Conservation (phyloP, 2,329 filamentous ascomycete species). For the Amphichorda felina region DNA sequence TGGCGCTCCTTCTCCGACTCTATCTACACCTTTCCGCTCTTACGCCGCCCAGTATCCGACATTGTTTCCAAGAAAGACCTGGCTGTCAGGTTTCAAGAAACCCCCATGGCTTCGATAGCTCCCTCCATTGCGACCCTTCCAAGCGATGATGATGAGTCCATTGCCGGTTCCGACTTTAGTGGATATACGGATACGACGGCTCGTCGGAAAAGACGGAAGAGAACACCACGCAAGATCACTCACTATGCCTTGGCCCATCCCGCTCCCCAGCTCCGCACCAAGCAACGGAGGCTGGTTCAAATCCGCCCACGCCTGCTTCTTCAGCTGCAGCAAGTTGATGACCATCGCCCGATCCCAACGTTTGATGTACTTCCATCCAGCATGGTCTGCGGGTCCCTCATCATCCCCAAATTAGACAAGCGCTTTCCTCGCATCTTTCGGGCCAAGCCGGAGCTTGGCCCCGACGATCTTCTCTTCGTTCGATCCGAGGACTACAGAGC, state of each 20-base stretch:
- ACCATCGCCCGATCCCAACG: slow-evolving; percentile 42
- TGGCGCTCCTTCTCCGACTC: slow-evolving; percentile 2
- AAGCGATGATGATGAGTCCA: slow-evolving; percentile 36
- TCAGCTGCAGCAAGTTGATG: slow-evolving; percentile 57
- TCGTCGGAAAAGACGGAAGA: slow-evolving; percentile 28
- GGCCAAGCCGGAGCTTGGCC: slow-evolving; percentile 49
- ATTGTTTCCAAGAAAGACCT: slow-evolving; percentile 25
- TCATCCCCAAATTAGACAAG: slow-evolving; percentile 45
- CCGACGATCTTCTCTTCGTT: slow-evolving; percentile 60
- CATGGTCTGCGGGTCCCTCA: slow-evolving; percentile 41
- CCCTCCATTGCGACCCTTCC: slow-evolving; percentile 20
- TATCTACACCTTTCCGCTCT: slow-evolving; percentile 2
- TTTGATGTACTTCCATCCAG: slow-evolving; percentile 65
- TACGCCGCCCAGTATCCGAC: slow-evolving; percentile 23
- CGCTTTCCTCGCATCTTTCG: slow-evolving; percentile 53
- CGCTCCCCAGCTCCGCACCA: slow-evolving; percentile 41
- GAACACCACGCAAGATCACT: slow-evolving; percentile 42
- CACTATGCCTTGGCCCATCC: slow-evolving; percentile 59
- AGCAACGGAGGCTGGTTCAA: slow-evolving; percentile 55
- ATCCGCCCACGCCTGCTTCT: slow-evolving; percentile 57
- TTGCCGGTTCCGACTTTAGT: slow-evolving; percentile 21
- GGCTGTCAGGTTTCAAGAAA: slow-evolving; percentile 33
- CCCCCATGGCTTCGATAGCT: slow-evolving; percentile 14
- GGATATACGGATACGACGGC: slow-evolving; percentile 29
- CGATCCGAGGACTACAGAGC: slow-evolving; percentile 52